phyloP scores from a whole-genome alignment of 75 land plant species.

The Pinus taeda region DNA sequence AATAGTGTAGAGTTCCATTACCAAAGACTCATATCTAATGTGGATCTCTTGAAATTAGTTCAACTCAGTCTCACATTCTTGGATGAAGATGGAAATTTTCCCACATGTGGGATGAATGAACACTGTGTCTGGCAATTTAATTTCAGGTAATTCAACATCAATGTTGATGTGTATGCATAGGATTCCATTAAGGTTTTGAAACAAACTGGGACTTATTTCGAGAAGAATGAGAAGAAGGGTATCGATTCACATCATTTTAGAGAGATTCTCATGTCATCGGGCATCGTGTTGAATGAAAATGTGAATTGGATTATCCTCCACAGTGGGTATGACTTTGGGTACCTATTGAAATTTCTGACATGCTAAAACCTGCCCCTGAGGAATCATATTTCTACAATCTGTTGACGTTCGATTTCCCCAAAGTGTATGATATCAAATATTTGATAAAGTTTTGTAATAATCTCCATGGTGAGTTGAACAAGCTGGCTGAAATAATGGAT shows the following conservation, averaged over 20 bases:
- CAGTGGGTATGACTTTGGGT: conserved; percentile 20
- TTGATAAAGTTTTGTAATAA: conserved; percentile 45
- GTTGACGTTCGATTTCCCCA: conserved; percentile 47
- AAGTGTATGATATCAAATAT: conserved; percentile 57
- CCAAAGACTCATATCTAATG: conserved; percentile 37
- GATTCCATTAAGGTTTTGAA: conserved; percentile 60
- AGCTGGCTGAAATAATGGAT: conserved; percentile 45
- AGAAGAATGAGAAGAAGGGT: too few species aligned
- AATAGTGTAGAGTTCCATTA: too few species aligned
- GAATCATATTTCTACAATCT: conserved; percentile 42
- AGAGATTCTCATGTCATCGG: conserved; percentile 66
- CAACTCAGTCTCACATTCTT: conserved; percentile 65
- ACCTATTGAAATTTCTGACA: conserved; percentile 34
- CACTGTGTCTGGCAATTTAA: conserved; percentile 60
- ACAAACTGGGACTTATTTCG: conserved; percentile 48
- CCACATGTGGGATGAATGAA: conserved; percentile 23
- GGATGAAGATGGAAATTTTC: conserved; percentile 18
- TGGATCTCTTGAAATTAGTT: conserved; percentile 55
- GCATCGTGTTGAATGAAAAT: not conserved
- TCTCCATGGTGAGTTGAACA: conserved; percentile 55
- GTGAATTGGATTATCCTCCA: conserved; percentile 70
- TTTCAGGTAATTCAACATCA: too few species aligned
- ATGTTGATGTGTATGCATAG: conserved; percentile 16
- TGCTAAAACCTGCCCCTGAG: conserved; percentile 36
- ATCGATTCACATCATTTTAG: conserved; percentile 16